Percentiles rank a stretch among this genome's conserved stretches.
These are phyloP conservation scores for Metschnikowia amazonensis DNA, from an alignment of 805 yeast genomes.

Conservation along the genomic window DNA sequence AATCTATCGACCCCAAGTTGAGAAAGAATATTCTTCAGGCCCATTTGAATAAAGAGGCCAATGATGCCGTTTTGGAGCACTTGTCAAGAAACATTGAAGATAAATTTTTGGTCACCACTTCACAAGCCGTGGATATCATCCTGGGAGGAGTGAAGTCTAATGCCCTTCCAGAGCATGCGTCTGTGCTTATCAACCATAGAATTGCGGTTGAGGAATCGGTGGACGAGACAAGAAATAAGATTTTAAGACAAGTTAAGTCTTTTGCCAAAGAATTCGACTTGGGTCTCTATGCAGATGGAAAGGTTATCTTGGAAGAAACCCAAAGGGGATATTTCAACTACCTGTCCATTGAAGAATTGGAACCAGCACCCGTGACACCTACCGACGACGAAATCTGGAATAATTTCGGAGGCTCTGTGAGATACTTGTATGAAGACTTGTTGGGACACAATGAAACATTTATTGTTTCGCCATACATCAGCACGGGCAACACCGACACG, in stretches of 20 bases:
- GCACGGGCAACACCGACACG: slow-evolving; percentile 62
- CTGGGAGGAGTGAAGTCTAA: slow-evolving; percentile 49
- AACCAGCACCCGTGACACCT: slow-evolving; percentile 48
- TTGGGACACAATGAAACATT: slow-evolving; percentile 23
- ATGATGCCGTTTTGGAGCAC: slow-evolving; percentile 32
- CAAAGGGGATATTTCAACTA: slow-evolving; percentile 26
- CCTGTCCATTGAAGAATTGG: slow-evolving; percentile 25
- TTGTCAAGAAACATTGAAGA: slow-evolving; percentile 24
- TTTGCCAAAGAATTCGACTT: slow-evolving; percentile 37
- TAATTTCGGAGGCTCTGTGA: slow-evolving; percentile 55
- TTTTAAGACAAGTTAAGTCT: slow-evolving; percentile 25
- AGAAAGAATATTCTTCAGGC: slow-evolving; percentile 39
- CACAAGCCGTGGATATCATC: slow-evolving; percentile 48
- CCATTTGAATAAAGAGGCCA: slow-evolving; percentile 33
- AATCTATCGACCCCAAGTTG: slow-evolving; percentile 28
- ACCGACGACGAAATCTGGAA: slow-evolving; percentile 45
- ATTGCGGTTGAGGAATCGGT: slow-evolving; percentile 38
- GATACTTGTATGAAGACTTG: slow-evolving; percentile 58
- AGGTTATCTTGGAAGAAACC: slow-evolving; percentile 23
- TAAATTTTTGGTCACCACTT: slow-evolving; percentile 41
- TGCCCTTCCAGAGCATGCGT: slow-evolving; percentile 48
- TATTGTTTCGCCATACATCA: slow-evolving; percentile 41
- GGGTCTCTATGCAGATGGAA: slow-evolving; percentile 31
- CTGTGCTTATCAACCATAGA: slow-evolving; percentile 42
- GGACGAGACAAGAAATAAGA: slow-evolving; percentile 27